Base-by-base conservation (phyloP, 2,329 filamentous ascomycete species). In the Aureobasidium sp. region DNA sequence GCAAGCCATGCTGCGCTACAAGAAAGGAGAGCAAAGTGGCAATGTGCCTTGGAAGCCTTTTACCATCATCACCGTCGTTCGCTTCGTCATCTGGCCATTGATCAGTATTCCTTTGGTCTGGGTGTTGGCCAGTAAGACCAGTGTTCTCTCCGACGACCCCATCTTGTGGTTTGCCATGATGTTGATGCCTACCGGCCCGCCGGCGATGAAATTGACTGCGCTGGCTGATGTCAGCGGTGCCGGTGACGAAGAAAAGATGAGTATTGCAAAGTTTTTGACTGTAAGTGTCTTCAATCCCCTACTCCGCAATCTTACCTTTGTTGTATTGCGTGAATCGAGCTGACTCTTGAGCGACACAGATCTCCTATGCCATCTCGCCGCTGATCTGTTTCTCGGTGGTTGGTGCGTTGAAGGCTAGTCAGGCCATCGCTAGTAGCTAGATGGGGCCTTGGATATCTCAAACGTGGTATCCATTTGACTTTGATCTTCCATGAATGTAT, bases 91-190 rank as follows among this genome's bases (percentile, higher is more conserved):
- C 0, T 88, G 85, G 85, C 85, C 86, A 5, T 63, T 71, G 22
- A 64, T 70, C 36, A 64, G 61, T 56, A 84, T 88, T 36, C 75
- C 75, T 0, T 37, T 82, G 2, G 78, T 88, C 8, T 87, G 82
- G 66, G 67, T 71, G 0, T 68, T 88, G 7, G 84, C 82, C 0
- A 78, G 76, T 1, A 78, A 76, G 60, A 87, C 84, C 0, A 65
- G 67, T 0, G 42, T 83, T 2, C 68, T 89, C 2, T 76, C 77
- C 3, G 67, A 75, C 3, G 86, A 89, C 68, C 85, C 85, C 0
- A 82, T 88, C 65, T 72, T 89, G 36, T 88, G 84, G 84, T 88
- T 88, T 67, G 77, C 74, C 3, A 79, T 85, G 79, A 85, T 85
- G 82, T 68, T 84, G 31, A 84, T 84, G 79, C 81, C 82, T 0